Evolutionary conservation across 306 rosid species (phyloP), one percentile per base, ranked within the genome.

Genomic region (Rosa rugosa): DNA sequence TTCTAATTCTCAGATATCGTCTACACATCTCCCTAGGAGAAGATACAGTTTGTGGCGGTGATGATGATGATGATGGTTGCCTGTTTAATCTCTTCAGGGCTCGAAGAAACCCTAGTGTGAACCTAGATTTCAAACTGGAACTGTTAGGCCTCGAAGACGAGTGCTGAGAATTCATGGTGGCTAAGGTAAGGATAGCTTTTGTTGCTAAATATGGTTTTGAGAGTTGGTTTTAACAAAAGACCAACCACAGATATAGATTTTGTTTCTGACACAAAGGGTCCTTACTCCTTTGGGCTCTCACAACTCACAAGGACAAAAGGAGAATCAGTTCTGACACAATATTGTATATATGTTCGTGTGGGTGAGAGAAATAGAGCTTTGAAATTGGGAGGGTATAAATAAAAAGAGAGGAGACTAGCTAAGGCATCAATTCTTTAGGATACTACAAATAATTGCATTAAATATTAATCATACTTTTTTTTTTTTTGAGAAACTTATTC

Each of bases 261-360:
- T 76, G 27, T 47, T 44, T 11, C 79, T 76, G 73, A 49, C 64
- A 76, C 63, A 64, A 8, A n/a, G 60, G 60, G 31, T 62, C 59
- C n/a, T n/a, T n/a, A n/a, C n/a, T n/a, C n/a, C 72, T 31, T 25
- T 16, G 66, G n/a, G 14, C 44, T 31, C 59, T 31, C 53, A 50
- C 71, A n/a, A 42, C 47, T 36, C 70, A 49, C 51, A 65, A 65
- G 65, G 73, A 76, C 65, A 72, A 63, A 50, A 40, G 63, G 23
- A 72, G 72, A 71, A 71, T 79, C 65, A 53, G 72, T 60, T 79
- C 82, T 72, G 82, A 79, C 78, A 79, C 78, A 72, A 79, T 13
- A 25, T 60, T 60, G 66, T 25, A 38, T 59, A 4, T 59, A n/a
- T 59, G 70, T 46, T 23, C 23, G 27, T 77, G 51, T 31, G 22